These are phyloP conservation scores for Heliamphora pulchella DNA, from an alignment of 179 eudicot species.

Conservation along the genomic window DNA sequence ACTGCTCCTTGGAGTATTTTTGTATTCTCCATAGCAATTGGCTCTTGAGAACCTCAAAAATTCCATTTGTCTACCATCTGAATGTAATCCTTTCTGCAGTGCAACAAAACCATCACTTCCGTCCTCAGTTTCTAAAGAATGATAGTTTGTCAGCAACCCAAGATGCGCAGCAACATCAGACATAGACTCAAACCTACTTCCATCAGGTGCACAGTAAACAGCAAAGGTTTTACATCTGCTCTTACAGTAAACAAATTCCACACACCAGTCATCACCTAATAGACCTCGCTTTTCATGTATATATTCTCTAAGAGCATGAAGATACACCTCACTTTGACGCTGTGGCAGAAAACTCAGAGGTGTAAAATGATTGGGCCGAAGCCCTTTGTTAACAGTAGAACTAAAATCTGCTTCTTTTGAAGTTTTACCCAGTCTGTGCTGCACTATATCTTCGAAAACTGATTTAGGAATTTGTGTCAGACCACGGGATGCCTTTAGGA, in stretches of 20 bases:
- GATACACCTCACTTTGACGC: conserved; percentile 35
- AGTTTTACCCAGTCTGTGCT: conserved; percentile 27
- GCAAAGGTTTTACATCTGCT: conserved; percentile 48
- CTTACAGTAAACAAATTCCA: conserved; percentile 54
- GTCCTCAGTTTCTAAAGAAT: conserved; percentile 32
- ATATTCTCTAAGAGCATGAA: conserved; percentile 59
- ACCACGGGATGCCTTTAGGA: conserved; percentile 29
- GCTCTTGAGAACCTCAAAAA: conserved; percentile 24
- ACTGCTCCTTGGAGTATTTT: conserved; percentile 26
- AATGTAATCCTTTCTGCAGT: conserved; percentile 33
- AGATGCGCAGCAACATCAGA: conserved; percentile 63
- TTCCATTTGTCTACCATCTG: conserved; percentile 30
- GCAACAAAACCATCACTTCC: conserved; percentile 35
- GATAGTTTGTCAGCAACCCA: conserved; percentile 36
- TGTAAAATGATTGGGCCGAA: conserved; percentile 17
- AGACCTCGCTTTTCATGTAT: conserved; percentile 32
- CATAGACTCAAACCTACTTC: conserved; percentile 63
- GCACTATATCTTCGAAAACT: conserved; percentile 33
- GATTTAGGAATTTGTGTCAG: conserved; percentile 27
- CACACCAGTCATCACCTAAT: conserved; percentile 66
- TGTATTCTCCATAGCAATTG: conserved; percentile 21
- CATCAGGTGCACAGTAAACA: conserved; percentile 68
- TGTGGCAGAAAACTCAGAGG: conserved; percentile 14
- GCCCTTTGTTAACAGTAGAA: conserved; percentile 4
- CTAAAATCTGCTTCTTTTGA: conserved; percentile 25